Evolutionary conservation across 192 early-diverging fungal genomes (phyloP), one percentile per base, ranked within the genome.

Genomic region (Mortierella antarctica): DNA sequence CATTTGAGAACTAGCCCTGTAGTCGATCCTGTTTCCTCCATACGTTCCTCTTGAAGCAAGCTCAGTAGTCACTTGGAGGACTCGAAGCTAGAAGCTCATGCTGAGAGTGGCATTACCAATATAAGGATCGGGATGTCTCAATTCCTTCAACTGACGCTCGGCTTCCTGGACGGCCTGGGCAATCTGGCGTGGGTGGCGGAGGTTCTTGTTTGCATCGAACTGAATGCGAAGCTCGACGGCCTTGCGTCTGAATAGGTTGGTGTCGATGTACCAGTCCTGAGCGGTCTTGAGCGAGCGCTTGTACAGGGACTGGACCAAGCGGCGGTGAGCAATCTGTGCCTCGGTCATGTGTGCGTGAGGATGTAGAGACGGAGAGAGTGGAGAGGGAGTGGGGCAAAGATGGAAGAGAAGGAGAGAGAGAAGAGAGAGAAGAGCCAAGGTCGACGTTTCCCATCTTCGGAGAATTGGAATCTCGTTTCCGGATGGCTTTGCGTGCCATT

Each of bases 221-320:
- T 90, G 84, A 40, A 89, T 88, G 45, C 97, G 88, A 83, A 98
- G 94, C 63, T 94, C 88, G 67, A 96, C 66, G 50, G 92, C 89
- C 84, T 94, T 94, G 66, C 93, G 89, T 49, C 97, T 91, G 89
- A 86, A 95, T 54, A 92, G 83, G 50, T 81, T 78, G 57, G 93
- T 90, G 79, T 93, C 90, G 76, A 94, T 93, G 84, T 94, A 94
- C 97, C 97, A 98, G 86, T 97, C 95, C 57, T 89, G 83, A 14
- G 93, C 88, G 42, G 92, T 88, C 77, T 91, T 89, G 54, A 98
- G 92, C 14, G 95, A 92, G 54, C 91, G 88, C 80, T 89, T 90
- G 91, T 96, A 98, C 56, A 98, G 87, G 41, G 92, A 91, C 65
- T 89, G 91, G 50, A 97, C 91, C 74, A 93, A 90, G 54, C 83